Conservation (phyloP, 2,329 filamentous ascomycete genomes). For the Monilinia fructigena region DNA sequence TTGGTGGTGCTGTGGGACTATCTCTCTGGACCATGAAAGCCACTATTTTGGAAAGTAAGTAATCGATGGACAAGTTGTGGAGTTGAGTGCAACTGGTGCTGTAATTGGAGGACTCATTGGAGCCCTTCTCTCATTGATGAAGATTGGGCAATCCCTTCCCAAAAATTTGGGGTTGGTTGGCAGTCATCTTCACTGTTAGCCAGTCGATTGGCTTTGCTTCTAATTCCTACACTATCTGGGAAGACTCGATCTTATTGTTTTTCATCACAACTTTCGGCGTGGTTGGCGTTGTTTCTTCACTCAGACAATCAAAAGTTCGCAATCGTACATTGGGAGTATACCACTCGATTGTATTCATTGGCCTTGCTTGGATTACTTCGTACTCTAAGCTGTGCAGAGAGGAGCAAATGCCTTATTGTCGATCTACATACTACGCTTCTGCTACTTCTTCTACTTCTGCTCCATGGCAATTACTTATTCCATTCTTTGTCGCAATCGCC, state of each 20-base stretch:
- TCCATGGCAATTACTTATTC: slow-evolving; percentile 81
- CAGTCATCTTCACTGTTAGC: slow-evolving; percentile 74
- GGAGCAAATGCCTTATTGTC: slow-evolving; percentile 97
- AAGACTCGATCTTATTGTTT: slow-evolving; percentile 90
- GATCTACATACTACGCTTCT: slow-evolving; percentile 93
- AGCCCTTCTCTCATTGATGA: slow-evolving; percentile 42
- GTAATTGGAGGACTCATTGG: slow-evolving; percentile 40
- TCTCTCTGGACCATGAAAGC: slow-evolving; percentile 28
- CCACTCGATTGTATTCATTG: slow-evolving; percentile 79
- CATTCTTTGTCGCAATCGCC: slow-evolving; percentile 68
- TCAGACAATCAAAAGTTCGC: slow-evolving; percentile 64
- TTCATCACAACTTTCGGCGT: slow-evolving; percentile 86
- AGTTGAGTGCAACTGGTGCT: slow-evolving; percentile 32
- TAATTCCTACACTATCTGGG: slow-evolving; percentile 98
- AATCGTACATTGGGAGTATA: slow-evolving; percentile 77
- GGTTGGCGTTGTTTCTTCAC: slow-evolving; percentile 69
- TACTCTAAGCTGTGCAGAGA: slow-evolving; percentile 92
- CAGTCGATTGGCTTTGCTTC: slow-evolving; percentile 94
- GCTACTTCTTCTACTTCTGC: slow-evolving; percentile 89
- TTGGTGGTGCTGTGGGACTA: slow-evolving; percentile 33
- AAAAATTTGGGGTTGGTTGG: slow-evolving; percentile 85
- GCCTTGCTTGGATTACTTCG: slow-evolving; percentile 76
- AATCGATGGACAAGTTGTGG: slow-evolving; percentile 27
- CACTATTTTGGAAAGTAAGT: slow-evolving; percentile 8
- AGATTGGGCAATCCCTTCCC: slow-evolving; percentile 58